A percentile compares a stretch with the other conserved stretches of the same genome.
These are phyloP conservation scores for Bassia scoparia DNA, from an alignment of 148 eudicot species.

Conservation along the genomic window DNA sequence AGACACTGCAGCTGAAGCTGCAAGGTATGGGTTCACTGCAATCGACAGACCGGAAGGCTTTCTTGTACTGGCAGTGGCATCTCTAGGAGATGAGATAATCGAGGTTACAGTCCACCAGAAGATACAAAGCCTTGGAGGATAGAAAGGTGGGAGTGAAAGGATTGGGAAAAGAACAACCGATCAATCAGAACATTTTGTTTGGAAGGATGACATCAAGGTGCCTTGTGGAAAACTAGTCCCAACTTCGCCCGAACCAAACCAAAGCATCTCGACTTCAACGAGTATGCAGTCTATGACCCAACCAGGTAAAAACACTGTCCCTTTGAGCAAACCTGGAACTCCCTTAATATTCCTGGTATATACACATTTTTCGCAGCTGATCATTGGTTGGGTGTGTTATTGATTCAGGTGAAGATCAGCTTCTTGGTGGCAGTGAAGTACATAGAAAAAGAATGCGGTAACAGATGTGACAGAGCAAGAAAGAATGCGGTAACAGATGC, in stretches of 20 bases:
- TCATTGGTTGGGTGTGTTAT: neutral
- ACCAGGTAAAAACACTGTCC: slow-evolving; percentile 40
- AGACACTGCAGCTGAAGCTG: slow-evolving; percentile 85
- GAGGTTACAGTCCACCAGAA: slow-evolving; percentile 55
- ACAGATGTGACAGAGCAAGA: slow-evolving; percentile 33
- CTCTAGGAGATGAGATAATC: slow-evolving; percentile 55
- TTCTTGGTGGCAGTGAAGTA: slow-evolving; percentile 82
- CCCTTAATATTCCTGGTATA: too few relatives aligned
- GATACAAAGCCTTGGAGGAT: slow-evolving; percentile 58
- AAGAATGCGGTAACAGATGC: slow-evolving; percentile 34
- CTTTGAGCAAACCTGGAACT: too few relatives aligned
- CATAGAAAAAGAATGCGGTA: slow-evolving; percentile 52
- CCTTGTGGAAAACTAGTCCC: slow-evolving; percentile 69
- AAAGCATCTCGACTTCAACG: slow-evolving; percentile 71
- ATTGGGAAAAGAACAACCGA: slow-evolving; percentile 65
- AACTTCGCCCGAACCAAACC: slow-evolving; percentile 55
- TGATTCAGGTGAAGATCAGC: slow-evolving; percentile 63
- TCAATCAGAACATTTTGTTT: slow-evolving; percentile 65
- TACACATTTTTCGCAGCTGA: too few relatives aligned
- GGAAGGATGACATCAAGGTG: slow-evolving; percentile 81
- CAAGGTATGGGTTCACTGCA: slow-evolving; percentile 76
- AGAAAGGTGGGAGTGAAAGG: slow-evolving; percentile 55
- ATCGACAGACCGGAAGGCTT: slow-evolving; percentile 77
- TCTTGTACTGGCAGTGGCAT: slow-evolving; percentile 70
- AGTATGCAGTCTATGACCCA: slow-evolving; percentile 83